Evolutionary conservation across 495 filamentous ascomycete species (phyloP).

Genomic region (Xylaria flabelliformis): DNA sequence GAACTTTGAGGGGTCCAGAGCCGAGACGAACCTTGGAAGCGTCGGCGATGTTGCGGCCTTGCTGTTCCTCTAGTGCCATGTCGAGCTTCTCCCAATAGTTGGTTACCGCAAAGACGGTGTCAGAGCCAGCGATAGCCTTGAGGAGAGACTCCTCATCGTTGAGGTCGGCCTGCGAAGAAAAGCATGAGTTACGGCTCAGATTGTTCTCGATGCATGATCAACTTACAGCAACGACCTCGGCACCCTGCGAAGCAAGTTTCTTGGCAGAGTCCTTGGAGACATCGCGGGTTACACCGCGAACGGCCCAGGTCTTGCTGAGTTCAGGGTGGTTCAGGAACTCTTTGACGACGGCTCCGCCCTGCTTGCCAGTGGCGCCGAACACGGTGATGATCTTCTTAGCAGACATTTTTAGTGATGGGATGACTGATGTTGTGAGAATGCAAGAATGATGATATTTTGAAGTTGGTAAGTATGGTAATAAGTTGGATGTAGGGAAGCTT

Average conservation of each 20-base stretch:
- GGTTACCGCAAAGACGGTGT: conserved; percentile 65
- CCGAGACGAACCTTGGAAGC: conserved; percentile 50
- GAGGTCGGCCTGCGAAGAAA: conserved; percentile 55
- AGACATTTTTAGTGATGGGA: conserved; percentile 49
- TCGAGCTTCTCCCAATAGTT: conserved; percentile 59
- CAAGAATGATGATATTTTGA: background rate
- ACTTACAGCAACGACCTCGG: conserved; percentile 46
- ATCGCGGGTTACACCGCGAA: conserved; percentile 66
- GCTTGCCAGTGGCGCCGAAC: conserved; percentile 69
- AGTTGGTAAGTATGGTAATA: background rate
- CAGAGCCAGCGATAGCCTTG: conserved; percentile 58
- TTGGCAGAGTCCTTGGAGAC: conserved; percentile 51
- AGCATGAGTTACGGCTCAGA: conserved; percentile 1
- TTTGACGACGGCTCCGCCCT: conserved; percentile 64
- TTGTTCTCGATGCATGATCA: background rate
- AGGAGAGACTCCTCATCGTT: conserved; percentile 54
- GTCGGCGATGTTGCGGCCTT: conserved; percentile 64
- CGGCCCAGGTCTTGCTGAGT: conserved; percentile 54
- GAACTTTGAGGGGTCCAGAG: background rate
- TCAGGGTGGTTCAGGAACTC: conserved; percentile 58
- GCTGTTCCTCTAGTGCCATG: conserved; percentile 57
- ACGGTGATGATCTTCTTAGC: conserved; percentile 59
- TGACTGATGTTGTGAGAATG: conserved; percentile 37
- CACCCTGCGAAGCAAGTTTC: conserved; percentile 48
- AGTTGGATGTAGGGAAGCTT: background rate